Evolutionary conservation across 768 basidiomycete genomes (phyloP), one percentile per base, ranked within the genome.

Genomic region (Boletus eberwhitei): DNA sequence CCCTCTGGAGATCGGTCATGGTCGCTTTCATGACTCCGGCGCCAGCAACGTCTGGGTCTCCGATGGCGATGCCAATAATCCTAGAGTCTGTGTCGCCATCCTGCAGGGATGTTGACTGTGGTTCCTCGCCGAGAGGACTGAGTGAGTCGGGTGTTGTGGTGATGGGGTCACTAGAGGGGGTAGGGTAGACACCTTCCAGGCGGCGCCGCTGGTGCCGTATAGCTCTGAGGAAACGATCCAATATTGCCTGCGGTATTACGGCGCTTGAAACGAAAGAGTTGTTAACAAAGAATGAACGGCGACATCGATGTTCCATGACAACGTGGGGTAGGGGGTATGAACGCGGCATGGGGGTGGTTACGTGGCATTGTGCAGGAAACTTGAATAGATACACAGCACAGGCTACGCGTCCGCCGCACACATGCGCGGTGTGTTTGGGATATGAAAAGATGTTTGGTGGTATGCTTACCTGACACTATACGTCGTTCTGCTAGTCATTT

Each of bases 401-500:
- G 47, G 48, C 61, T 55, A 48, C 48, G 52, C 54, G 45, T 31
- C 4, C n/a, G 39, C 14, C 35, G 31, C 32, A 43, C 42, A 94
- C 91, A 74, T 88, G 53, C 31, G 41, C 16, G 21, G 41, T 4
- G 46, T 40, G 47, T 54, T 49, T 47, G 32, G 52, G 34, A 52
- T 54, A 53, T 62, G 59, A 62, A 54, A 40, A 41, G 37, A 14
- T 0, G 17, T 19, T 2, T 19, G 41, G 32, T 90, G 4, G 24
- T 24, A 24, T 24, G 24, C 70, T 58, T 37, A 86, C 87, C 79
- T 84, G 80, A 93, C 93, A 98, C 96, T 96, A 98, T 17, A 95
- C 96, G 71, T 99, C 96, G 19, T 83, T 83, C 67, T 90, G 98
- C 53, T 83, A 73, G 61, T 98, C 97, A 66, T 98, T 97, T 73